Percentiles rank a stretch among this genome's conserved stretches.
These are phyloP conservation scores for Lojkania enalia DNA, from an alignment of 2,329 filamentous ascomycete species.

Conservation along the genomic window DNA sequence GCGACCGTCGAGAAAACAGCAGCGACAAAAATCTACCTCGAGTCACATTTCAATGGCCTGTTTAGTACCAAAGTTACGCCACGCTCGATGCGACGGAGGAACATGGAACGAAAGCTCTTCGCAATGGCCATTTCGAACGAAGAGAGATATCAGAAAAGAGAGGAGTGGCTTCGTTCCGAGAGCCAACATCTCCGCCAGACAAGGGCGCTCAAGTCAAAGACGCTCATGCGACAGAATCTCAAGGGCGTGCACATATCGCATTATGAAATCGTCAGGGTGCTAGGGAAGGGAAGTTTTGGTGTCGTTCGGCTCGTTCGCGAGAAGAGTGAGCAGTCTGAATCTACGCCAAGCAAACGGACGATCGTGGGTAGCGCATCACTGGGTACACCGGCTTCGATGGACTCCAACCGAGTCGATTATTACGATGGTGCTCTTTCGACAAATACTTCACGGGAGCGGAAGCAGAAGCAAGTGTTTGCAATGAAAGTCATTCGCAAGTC, in stretches of 20 bases:
- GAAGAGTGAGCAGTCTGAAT: constrained; percentile 41
- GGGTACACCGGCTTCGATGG: no score
- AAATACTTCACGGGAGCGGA: constrained; percentile 9
- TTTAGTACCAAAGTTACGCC: constrained; percentile 58
- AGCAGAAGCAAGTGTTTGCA: constrained; percentile 70
- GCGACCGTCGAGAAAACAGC: constrained; percentile 76
- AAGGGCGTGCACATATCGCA: constrained; percentile 60
- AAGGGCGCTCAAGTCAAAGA: constrained; percentile 69
- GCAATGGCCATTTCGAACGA: constrained; percentile 60
- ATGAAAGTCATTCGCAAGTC: constrained; percentile 98
- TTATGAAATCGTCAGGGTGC: constrained; percentile 80
- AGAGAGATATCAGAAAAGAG: constrained; percentile 56
- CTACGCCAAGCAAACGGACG: no score
- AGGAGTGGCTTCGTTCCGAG: constrained; percentile 68
- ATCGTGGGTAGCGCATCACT: no score
- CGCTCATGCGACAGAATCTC: constrained; percentile 51
- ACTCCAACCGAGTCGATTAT: constrained; percentile 15
- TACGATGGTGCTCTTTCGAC: constrained; percentile 12
- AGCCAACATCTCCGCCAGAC: constrained; percentile 73
- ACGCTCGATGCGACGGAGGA: constrained; percentile 63
- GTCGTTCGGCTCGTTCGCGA: constrained; percentile 85
- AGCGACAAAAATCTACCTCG: constrained; percentile 82
- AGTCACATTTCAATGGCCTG: constrained; percentile 79
- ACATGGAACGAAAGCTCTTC: constrained; percentile 67
- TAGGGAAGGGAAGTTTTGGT: constrained; percentile 94